Evolutionary conservation across 495 filamentous ascomycete genomes (phyloP).

Genomic region (Xylaria acuta): DNA sequence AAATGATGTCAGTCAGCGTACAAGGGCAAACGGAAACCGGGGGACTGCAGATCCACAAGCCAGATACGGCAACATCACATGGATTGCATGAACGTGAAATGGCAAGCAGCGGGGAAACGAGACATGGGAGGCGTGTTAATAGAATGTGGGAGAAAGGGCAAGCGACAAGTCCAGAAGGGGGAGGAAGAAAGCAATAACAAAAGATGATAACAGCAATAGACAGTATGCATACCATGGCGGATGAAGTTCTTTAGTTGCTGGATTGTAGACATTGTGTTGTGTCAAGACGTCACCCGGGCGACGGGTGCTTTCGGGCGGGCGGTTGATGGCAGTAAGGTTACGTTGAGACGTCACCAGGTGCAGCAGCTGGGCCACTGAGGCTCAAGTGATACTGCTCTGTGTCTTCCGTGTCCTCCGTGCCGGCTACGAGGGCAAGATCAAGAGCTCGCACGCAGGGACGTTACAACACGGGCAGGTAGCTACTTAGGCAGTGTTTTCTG

Average conservation of each 20-base stretch:
- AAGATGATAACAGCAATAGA: not conserved
- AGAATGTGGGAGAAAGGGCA: slow-evolving; percentile 22
- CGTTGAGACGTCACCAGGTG: slow-evolving; percentile 25
- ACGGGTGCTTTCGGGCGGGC: slow-evolving; percentile 15
- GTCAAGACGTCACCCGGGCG: slow-evolving; percentile 4
- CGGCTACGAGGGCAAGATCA: not conserved
- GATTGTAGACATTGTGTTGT: slow-evolving; percentile 73
- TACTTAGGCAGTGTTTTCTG: not conserved
- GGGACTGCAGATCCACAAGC: slow-evolving; percentile 24
- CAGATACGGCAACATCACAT: slow-evolving; percentile 4
- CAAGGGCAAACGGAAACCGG: slow-evolving; percentile 17
- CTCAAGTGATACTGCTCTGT: slow-evolving; percentile 18
- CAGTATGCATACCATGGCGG: slow-evolving; percentile 72
- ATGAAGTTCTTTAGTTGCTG: slow-evolving; percentile 91
- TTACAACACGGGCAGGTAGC: not conserved
- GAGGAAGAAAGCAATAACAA: not conserved
- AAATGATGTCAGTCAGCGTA: slow-evolving; percentile 40
- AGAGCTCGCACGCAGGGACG: slow-evolving; percentile 6
- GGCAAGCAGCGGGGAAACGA: slow-evolving; percentile 12
- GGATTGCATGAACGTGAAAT: slow-evolving; percentile 8
- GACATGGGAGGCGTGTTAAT: not conserved
- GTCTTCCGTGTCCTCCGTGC: slow-evolving; percentile 1
- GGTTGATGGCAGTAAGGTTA: slow-evolving; percentile 16
- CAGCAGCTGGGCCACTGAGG: slow-evolving; percentile 17
- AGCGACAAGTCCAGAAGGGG: not conserved